Percentiles rank a stretch among this genome's conserved stretches.
Conservation (phyloP, 1,284 basidiomycete genomes). For the Moniliella sp. region DNA sequence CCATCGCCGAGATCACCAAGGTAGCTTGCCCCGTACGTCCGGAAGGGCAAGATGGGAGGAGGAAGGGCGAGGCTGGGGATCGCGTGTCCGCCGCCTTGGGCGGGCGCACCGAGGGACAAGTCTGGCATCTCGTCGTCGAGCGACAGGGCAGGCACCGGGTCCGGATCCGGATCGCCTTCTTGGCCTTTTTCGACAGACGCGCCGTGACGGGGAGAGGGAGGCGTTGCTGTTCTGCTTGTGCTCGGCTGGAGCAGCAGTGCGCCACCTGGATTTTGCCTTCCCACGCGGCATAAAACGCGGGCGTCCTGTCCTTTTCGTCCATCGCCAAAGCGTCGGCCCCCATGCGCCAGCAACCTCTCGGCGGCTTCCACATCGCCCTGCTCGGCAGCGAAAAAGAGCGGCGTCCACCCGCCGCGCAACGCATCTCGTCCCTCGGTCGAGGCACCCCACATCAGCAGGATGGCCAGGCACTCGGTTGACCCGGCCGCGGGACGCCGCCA, state of each 20-base stretch:
- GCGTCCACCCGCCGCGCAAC: conserved; percentile 79
- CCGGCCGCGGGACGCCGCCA: conserved; percentile 75
- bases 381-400: conserved; percentile 80
- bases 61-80: conserved; percentile 85
- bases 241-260: conserved; percentile 36
- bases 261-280: conserved; percentile 56
- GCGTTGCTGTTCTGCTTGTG: conserved; percentile 2
- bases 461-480: conserved; percentile 60
- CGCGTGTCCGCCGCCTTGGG: too few species aligned
- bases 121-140: conserved; percentile 16
- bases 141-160: conserved; percentile 1
- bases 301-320: conserved; percentile 67
- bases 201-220: neutral
- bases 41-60: conserved; percentile 81
- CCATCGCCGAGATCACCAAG: too few species aligned
- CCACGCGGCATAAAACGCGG: conserved; percentile 92
- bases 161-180: conserved; percentile 1
- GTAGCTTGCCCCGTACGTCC: conserved; percentile 34
- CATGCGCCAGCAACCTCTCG: conserved; percentile 53
- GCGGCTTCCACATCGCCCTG: conserved; percentile 64
- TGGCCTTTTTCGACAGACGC: conserved; percentile 2
- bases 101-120: conserved; percentile 42
- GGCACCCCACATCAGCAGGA: too few species aligned
- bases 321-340: conserved; percentile 50
- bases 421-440: too few species aligned